phyloP scores from a whole-genome alignment of 371 early-diverging fungal species.

The Mortierella sp. region DNA sequence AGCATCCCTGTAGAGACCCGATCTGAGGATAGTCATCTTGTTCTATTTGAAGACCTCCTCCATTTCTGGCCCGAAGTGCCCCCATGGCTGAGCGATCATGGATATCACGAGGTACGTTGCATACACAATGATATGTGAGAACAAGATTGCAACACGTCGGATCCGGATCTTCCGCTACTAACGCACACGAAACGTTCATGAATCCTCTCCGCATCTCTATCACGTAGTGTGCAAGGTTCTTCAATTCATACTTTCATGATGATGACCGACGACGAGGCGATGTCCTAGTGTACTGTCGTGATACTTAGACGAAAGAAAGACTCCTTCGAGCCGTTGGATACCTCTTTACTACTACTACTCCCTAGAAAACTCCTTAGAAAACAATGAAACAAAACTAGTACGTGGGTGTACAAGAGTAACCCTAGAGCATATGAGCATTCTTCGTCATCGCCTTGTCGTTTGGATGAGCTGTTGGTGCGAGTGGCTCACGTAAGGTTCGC shows the following conservation, averaged over 20 bases:
- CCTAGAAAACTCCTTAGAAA: no score
- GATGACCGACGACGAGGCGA: constrained; percentile 85
- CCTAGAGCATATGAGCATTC: not conserved
- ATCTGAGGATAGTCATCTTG: constrained; percentile 61
- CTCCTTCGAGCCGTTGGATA: no score
- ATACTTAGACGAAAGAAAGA: no score
- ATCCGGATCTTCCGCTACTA: no score
- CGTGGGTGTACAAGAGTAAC: not conserved
- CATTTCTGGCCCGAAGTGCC: constrained; percentile 50
- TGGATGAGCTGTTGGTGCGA: constrained; percentile 31
- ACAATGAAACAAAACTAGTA: no score
- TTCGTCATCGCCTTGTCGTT: constrained; percentile 11
- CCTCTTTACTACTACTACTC: no score
- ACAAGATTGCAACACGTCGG: no score
- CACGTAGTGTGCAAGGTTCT: constrained; percentile 79
- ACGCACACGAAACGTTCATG: no score
- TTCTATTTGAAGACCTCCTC: constrained; percentile 73
- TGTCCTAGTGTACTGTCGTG: constrained; percentile 76
- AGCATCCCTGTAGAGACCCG: constrained; percentile 1
- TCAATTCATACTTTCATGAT: constrained; percentile 89
- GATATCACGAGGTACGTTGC: constrained; percentile 64
- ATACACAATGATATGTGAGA: no score
- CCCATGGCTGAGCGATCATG: constrained; percentile 31
- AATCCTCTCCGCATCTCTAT: not conserved
- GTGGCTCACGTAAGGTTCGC: constrained; percentile 13